Evolutionary conservation across 805 yeast genomes (phyloP), one percentile per base, ranked within the genome.

Genomic region (Metschnikowia bowlesiae): DNA sequence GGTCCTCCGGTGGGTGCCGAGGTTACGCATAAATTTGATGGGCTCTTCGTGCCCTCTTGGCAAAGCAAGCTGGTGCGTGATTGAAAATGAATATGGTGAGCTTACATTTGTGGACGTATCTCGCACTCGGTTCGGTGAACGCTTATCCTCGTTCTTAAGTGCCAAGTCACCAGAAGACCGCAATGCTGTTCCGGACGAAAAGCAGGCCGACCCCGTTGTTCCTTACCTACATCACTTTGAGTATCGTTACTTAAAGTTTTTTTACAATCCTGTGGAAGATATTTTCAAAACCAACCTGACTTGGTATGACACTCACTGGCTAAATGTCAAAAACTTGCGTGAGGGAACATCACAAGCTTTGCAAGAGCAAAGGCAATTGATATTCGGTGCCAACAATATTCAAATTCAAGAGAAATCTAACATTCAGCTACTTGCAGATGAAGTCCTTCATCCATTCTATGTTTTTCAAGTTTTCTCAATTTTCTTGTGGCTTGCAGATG

Each of bases 51-150:
- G 80, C 4, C 85, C 95, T 0, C 71, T 94, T 53, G 97, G 89
- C 1, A 78, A 79, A 53, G 85, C 97, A 32, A 96, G 90, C 60
- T 89, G 97, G 94, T 86, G 91, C 13, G 96, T 90, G 14, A 77
- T 94, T 26, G 99, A 94, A 68, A 95, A 89, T 58, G 97, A 91
- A 64, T 85, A 82, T 74, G 98, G 97, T 16, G 96, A 89, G 59
- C 75, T 94, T 53, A 75, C 79, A 35, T 78, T 85, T 16, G 76
- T 81, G 4, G 65, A 70, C 2, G 82, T 94, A 11, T 60, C 71
- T 1, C 78, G 85, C 55, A 68, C 70, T 40, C 78, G 87, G 73
- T 88, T 85, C 62, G 84, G 86, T 59, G 81, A 87, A 58, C 76
- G 88, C 9, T 62, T 92, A 33, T 86, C 95, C 1, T 79, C 87